Percentiles rank a stretch among this genome's conserved stretches.
Evolutionary conservation across 2,329 filamentous ascomycete genomes (phyloP).

Genomic region (Microsporum ferrugineum): DNA sequence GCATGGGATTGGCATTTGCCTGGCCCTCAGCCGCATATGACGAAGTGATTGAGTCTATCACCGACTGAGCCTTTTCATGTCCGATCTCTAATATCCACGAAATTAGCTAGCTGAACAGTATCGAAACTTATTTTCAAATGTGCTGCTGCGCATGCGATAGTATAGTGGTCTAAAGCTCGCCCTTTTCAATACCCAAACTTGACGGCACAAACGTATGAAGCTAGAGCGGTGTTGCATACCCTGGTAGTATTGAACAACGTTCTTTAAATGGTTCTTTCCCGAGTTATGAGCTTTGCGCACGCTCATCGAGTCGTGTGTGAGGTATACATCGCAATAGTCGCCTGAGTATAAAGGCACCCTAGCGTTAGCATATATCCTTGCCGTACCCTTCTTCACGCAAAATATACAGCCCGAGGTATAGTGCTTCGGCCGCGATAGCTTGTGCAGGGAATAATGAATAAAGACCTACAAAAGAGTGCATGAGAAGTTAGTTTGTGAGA

Average conservation of each 20-base stretch:
- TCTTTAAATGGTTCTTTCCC: constrained; percentile 90
- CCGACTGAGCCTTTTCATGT: constrained; percentile 94
- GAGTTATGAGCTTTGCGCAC: constrained; percentile 98
- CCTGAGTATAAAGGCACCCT: constrained; percentile 30
- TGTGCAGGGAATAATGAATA: constrained; percentile 7
- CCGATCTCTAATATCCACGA: constrained; percentile 61
- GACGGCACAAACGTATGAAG: background rate
- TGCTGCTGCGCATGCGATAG: too few relatives aligned
- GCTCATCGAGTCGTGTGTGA: constrained; percentile 99
- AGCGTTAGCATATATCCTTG: background rate
- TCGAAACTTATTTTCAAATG: background rate
- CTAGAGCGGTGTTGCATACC: constrained; percentile 40
- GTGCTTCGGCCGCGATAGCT: background rate
- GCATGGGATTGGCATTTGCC: constrained; percentile 72
- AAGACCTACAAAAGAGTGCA: constrained; percentile 58
- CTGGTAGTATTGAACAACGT: constrained; percentile 98
- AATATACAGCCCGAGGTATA: background rate
- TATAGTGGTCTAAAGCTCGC: background rate
- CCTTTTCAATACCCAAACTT: background rate
- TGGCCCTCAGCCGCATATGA: constrained; percentile 94
- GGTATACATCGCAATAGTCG: constrained; percentile 99
- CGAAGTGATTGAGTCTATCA: constrained; percentile 94
- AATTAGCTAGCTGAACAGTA: background rate
- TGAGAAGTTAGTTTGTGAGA: constrained; percentile 26
- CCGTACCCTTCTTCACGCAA: background rate